Conservation (phyloP, 2,329 filamentous ascomycete species). For the Aspergillus novofumigatus region DNA sequence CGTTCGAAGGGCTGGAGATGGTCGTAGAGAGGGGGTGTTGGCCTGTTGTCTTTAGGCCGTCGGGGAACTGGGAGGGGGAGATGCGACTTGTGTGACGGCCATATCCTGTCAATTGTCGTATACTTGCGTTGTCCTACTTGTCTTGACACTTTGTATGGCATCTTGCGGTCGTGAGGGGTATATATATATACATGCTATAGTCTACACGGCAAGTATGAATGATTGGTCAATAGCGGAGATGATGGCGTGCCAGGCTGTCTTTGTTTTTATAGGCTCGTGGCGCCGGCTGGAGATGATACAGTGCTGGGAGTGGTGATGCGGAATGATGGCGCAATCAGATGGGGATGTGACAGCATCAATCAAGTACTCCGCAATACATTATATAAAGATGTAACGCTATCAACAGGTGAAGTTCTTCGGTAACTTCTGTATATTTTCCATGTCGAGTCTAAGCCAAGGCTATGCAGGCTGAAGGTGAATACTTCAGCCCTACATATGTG, state of each 20-base stretch:
- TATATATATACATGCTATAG: not conserved
- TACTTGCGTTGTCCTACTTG: not conserved
- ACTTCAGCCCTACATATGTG: too few relatives aligned
- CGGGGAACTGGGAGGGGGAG: slow-evolving; percentile 51
- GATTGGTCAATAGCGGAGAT: slow-evolving; percentile 22
- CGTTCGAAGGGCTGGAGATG: slow-evolving; percentile 62
- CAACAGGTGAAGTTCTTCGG: too few relatives aligned
- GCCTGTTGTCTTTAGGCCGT: slow-evolving; percentile 65
- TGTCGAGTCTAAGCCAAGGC: too few relatives aligned
- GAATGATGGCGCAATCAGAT: slow-evolving; percentile 30
- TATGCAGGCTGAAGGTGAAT: too few relatives aligned
- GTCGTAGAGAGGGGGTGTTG: slow-evolving; percentile 68
- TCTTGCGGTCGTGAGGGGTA: not conserved
- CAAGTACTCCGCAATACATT: too few relatives aligned
- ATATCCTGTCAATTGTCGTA: not conserved
- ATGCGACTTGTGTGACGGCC: slow-evolving; percentile 34
- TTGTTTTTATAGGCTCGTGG: slow-evolving; percentile 2
- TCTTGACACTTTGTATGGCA: not conserved
- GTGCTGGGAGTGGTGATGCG: slow-evolving; percentile 5
- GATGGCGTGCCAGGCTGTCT: slow-evolving; percentile 27
- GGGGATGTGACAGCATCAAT: slow-evolving; percentile 18
- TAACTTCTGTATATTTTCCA: too few relatives aligned
- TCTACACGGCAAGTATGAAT: not conserved
- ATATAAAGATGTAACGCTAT: too few relatives aligned
- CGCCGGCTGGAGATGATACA: not conserved